These are phyloP conservation scores for Thalassiosira exigua DNA, from an alignment of 352 stramenopile genomes.

Conservation along the genomic window DNA sequence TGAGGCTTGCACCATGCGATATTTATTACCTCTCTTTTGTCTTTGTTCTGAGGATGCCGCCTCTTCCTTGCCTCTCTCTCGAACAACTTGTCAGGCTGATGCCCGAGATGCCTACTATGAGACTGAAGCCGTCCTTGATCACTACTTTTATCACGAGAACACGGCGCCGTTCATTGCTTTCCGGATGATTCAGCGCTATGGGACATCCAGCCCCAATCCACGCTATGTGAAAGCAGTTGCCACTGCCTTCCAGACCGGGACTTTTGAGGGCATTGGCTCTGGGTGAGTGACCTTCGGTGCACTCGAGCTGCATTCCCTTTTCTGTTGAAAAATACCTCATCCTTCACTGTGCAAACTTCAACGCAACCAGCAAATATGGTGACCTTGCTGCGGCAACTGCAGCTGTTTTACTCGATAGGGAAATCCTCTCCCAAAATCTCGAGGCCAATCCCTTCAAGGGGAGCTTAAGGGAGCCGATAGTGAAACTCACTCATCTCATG, in stretches of 20 bases:
- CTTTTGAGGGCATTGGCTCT: slow-evolving; percentile 47
- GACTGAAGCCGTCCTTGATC: slow-evolving; percentile 76
- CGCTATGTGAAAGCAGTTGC: slow-evolving; percentile 63
- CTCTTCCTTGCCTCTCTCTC: background rate
- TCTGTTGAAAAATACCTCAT: background rate
- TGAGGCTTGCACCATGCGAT: background rate
- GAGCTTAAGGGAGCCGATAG: slow-evolving; percentile 62
- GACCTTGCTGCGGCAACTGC: slow-evolving; percentile 75
- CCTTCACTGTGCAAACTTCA: slow-evolving; percentile 5
- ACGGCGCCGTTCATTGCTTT: slow-evolving; percentile 78
- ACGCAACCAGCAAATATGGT: slow-evolving; percentile 69
- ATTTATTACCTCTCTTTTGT: background rate
- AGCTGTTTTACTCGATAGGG: slow-evolving; percentile 74
- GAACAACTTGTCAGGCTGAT: slow-evolving; percentile 31
- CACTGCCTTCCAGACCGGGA: slow-evolving; percentile 35
- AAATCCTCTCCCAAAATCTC: slow-evolving; percentile 62
- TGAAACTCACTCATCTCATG: slow-evolving; percentile 64
- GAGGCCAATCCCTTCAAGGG: slow-evolving; percentile 71
- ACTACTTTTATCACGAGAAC: slow-evolving; percentile 79
- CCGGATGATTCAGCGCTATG: slow-evolving; percentile 78
- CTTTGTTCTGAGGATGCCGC: background rate
- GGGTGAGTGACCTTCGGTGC: slow-evolving; percentile 6
- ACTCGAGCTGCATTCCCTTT: background rate
- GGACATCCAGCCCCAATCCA: slow-evolving; percentile 73
- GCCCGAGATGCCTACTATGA: slow-evolving; percentile 69